Base-by-base conservation (phyloP, 169 alveolate genomes). In the Plasmodium relictum region DNA sequence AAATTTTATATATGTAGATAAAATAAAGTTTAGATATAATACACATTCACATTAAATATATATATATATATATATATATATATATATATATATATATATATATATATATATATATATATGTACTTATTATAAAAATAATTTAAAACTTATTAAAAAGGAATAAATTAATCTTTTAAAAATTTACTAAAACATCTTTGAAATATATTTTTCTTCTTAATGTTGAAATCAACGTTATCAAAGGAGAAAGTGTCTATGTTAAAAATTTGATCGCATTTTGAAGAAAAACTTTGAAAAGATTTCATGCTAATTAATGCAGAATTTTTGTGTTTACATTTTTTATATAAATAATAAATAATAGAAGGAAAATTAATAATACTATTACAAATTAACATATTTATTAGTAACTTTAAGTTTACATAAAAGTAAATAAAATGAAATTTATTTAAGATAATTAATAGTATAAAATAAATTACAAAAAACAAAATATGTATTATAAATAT, bases 211-310 rank as follows among this genome's bases (percentile, higher is more conserved):
- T 69, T 14, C 48, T 20, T 16, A 22, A 39, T n/a, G 45, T 41
- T 16, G 12, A 54, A 62, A 37, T 8, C 37, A 22, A 74, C 20
- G 6, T 39, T 50, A 18, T 20, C 74, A 50, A 74, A 39, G 41
- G 88, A 74, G 14, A 69, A 63, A 74, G 39, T 62, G 7, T 41
- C 69, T 61, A 74, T 74, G 59, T 74, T 6, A 74, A 74, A 56
- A 59, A 74, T 74, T 6, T 74, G 74, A 37, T 73, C 50, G 4
- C 22, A n/a, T 56, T 44, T 45, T 10, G 72, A 73, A 16, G 31
- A 56, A 9, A 37, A 45, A 37, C 73, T 39, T 37, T 73, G 63
- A 73, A 73, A 48, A 37, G 73, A 73, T 6, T 58, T 54, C 58
- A 73, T 73, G 37, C 16, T 39, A 62, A 24, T 73, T 56, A 58